Base-by-base conservation (phyloP, 352 stramenopile species). In the Pythium biforme region DNA sequence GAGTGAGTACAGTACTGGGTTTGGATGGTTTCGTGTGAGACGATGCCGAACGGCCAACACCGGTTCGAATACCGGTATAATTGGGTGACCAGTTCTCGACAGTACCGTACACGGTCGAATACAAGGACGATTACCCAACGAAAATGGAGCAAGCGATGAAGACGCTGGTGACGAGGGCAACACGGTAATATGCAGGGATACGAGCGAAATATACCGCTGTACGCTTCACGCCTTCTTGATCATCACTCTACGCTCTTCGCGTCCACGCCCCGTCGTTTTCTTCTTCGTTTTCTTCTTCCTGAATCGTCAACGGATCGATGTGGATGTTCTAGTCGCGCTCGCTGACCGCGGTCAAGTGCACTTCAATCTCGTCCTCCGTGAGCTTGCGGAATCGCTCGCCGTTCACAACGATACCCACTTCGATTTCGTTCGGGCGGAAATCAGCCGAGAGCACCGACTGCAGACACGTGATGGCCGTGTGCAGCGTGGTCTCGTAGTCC, bases 391-490 rank as follows among this genome's bases (percentile, higher is more conserved):
- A 98, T 31, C 78, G 72, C 64, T 92, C 66, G 68, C 76, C 79
- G 56, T 86, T 62, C 31, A 76, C 48, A 37, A 90, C 74, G 57
- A 94, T 79, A 59, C 86, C 87, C 40, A 94, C 82, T 72, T 95
- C 87, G 53, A 99, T 97, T 69, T 99, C 97, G 64, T 90, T 98
- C 43, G 95, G 92, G 68, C 95, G 93, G 82, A 99, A 99, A 78
- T 99, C 97, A 62, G 94, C 97, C 57, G 92, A 98, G 52, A 99
- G 80, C 5, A 99, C 89, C 72, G 92, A 96, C 74, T 99, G 97
- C 71, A 99, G 88, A 69, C 95, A 98, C 65, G 95, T 97, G 73
- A 99, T 99, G 50, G 96, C 96, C 33, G 91, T 98, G 72, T 98
- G 79, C 66, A 99, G 86, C 49, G 96, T 98, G 49, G 92, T 83